phyloP scores from a whole-genome alignment of 306 rosid genomes.

The Senna tora region DNA sequence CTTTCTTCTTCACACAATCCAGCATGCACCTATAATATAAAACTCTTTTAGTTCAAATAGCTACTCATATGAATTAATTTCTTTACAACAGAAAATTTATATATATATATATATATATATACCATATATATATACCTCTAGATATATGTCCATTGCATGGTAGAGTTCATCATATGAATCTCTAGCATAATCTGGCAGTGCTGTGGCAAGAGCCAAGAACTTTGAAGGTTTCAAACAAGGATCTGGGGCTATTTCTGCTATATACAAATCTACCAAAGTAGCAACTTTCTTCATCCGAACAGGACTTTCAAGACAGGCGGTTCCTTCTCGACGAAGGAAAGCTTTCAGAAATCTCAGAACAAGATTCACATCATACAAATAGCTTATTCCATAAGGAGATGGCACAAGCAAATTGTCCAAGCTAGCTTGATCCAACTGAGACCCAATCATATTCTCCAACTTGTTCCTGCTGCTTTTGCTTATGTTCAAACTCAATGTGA shows the following conservation, averaged over 20 bases:
- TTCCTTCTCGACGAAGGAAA: conserved; percentile 49
- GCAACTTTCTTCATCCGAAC: conserved; percentile 64
- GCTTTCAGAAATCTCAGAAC: conserved; percentile 77
- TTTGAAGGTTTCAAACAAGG: conserved; percentile 79
- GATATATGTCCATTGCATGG: conserved; percentile 79
- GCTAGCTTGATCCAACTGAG: conserved; percentile 75
- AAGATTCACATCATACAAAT: conserved; percentile 84
- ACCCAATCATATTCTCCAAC: conserved; percentile 87
- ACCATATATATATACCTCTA: conserved; percentile 92
- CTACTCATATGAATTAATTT: too few species aligned
- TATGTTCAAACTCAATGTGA: conserved; percentile 58
- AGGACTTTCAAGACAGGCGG: conserved; percentile 35
- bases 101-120: conserved; percentile 92
- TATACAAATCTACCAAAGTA: conserved; percentile 73
- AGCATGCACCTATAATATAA: conserved; percentile 67
- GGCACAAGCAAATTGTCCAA: conserved; percentile 92
- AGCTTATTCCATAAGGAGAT: conserved; percentile 66
- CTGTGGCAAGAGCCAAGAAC: conserved; percentile 67
- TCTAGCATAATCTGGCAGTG: conserved; percentile 81
- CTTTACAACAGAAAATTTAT: neutral
- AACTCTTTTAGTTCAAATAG: conserved; percentile 33
- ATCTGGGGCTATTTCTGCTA: conserved; percentile 94
- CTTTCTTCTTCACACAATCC: conserved; percentile 78
- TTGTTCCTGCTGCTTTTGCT: conserved; percentile 64
- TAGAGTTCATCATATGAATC: conserved; percentile 82